Evolutionary conservation across 1,284 basidiomycete genomes (phyloP), one percentile per base, ranked within the genome.

Genomic region (Heterobasidion annosum): DNA sequence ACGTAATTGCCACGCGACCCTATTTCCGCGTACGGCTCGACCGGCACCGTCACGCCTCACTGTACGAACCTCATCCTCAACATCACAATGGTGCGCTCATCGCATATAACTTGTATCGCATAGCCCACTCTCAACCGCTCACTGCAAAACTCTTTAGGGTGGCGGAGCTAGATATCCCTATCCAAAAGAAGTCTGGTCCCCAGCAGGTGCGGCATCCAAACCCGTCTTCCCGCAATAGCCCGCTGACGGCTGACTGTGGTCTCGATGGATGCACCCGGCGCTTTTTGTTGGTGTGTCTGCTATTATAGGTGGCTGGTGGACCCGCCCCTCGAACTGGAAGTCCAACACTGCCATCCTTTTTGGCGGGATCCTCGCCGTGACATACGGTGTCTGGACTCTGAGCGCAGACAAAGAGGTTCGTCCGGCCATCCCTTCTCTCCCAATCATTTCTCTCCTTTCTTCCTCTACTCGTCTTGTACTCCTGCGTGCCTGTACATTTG

Each of bases 271-370:
- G n/a, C n/a, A n/a, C n/a, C n/a, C n/a, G n/a, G n/a, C n/a, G n/a
- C n/a, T n/a, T n/a, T n/a, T n/a, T n/a, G n/a, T n/a, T n/a, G 13
- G 13, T 13, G 6, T 59, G 71, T 63, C 15, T 16, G 34, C 32
- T 18, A 34, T 46, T 1, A n/a, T 57, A 87, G 85, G 85, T 71
- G 85, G 84, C 60, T 88, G 85, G 84, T 88, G 85, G 84, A 77
- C 77, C 32, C 76, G 82, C 13, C 85, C 85, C 3, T 74, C 79
- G 12, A 86, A 86, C 64, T 88, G 85, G 84, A 79, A 77, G 51
- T 65, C 76, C 18, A 88, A 88, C 68, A 88, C 85, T 1, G 76
- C 76, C 0, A 74, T 88, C 46, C 73, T 77, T 1, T 76, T 78
- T 62, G 68, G 71, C 51, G 84, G 84, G 12, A 82, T 88, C 54